Conservation (phyloP, 139 green algal species). For the Chlamydomonas applanata region DNA sequence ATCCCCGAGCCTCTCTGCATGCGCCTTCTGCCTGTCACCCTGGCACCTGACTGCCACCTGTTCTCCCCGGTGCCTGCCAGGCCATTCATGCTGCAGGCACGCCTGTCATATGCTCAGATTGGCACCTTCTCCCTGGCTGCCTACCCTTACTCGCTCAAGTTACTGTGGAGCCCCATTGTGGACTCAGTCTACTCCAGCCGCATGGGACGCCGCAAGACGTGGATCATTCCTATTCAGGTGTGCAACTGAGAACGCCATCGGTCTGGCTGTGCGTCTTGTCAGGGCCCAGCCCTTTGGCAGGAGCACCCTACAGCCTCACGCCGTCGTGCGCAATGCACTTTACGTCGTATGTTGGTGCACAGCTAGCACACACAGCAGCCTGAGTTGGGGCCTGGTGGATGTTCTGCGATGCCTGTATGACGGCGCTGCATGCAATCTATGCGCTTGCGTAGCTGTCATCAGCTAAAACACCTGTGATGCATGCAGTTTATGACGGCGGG, state of each 20-base stretch:
- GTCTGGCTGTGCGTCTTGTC: too few relatives aligned
- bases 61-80: conserved; percentile 34
- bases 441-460: too few relatives aligned
- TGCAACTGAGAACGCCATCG: too few relatives aligned
- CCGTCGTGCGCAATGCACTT: neutral
- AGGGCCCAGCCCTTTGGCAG: neutral
- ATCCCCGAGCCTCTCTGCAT: too few relatives aligned
- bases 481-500: conserved; percentile 22
- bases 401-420: too few relatives aligned
- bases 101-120: conserved; percentile 75
- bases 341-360: too few relatives aligned
- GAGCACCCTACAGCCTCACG: neutral
- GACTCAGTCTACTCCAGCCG: conserved; percentile 68
- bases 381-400: too few relatives aligned
- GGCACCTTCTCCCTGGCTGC: conserved; percentile 81
- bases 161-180: conserved; percentile 91
- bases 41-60: neutral
- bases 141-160: conserved; percentile 94
- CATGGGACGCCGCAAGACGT: conserved; percentile 79
- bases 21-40: too few relatives aligned
- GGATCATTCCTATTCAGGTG: conserved; percentile 82
- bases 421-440: too few relatives aligned
- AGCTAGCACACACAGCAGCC: too few relatives aligned
- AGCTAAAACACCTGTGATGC: neutral
- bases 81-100: conserved; percentile 83